Base-by-base conservation (phyloP, 2,329 filamentous ascomycete species). In the Seiridium unicorne region DNA sequence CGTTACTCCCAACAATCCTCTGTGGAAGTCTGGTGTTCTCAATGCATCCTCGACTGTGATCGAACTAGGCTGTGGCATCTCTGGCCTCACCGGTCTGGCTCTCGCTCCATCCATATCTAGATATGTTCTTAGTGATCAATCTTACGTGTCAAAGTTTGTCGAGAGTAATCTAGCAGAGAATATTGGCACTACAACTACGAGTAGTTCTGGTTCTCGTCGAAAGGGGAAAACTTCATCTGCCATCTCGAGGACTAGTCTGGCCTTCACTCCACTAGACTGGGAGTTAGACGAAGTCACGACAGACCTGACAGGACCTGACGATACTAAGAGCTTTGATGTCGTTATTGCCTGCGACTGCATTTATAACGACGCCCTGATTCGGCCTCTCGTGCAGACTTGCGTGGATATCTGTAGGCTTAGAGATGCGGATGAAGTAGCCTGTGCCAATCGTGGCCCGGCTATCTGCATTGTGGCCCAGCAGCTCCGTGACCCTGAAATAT, bases 301-400 rank as follows among this genome's bases (percentile, higher is more conserved):
- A 8, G 67, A 68, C 2, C 72, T 84, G 36, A 77, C 77, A 1
- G 72, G 75, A 9, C 71, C 72, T 11, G 62, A 65, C 13, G 63
- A 57, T 44, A 69, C 63, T 49, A 70, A 66, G 68, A 81, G 83
- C 60, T 89, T 95, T 65, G 90, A 96, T 68, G 76, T 87, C 11
- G 79, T 98, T 9, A 73, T 98, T 42, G 92, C 93, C 3, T 96
- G 92, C 70, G 95, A 99, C 74, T 97, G 93, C 74, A 89, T 99
- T 66, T 99, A 96, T 79, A 99, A 98, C 75, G 91, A 97, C 65
- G 85, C 90, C 2, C 83, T 98, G 3, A 85, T 98, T 32, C 79
- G 84, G 48, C 92, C 93, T 0, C 85, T 98, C 54, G 90, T 95
- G n/a, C 84, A 89, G 67, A 90, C 92, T 0, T 96, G 91, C 72